Base-by-base conservation (phyloP, 1,284 basidiomycete species). In the Pseudozyma tsukubaensis region DNA sequence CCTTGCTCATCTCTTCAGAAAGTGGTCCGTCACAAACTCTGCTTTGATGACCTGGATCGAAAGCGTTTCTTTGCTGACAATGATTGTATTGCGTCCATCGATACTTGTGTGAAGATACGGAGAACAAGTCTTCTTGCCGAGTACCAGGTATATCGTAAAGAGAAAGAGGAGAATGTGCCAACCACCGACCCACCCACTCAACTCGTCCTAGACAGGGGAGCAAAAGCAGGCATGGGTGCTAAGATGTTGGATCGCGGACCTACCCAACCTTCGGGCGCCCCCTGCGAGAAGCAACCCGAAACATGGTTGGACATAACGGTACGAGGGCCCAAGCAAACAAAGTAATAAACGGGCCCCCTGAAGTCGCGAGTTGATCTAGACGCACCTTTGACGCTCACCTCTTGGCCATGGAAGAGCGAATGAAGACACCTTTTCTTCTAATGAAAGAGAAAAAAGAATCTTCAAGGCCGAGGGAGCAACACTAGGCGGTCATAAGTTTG, bases 211-310 rank as follows among this genome's bases (percentile, higher is more conserved):
- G 24, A 29, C 50, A 13, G 50, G 45, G 54, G 37, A 53, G 49
- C 45, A 37, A 51, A 21, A 59, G 57, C 40, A 59, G 68, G 71
- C 40, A 68, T 32, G 71, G 71, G 71, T 73, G 50, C 71, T 65
- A 47, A 73, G 71, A 73, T 42, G 65, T 73, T 73, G 71, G 71
- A 63, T 68, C 71, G 71, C 71, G 71, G 71, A 68, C 71, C 64
- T 57, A 43, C 36, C 59, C 37, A 47, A 47, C 16, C 56, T 49
- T 21, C 49, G 44, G 12, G n/a, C 65, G 61, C 50, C 39, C 71
- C 65, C 71, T 73, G 65, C 64, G 67, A 51, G 59, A 44, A 52
- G 49, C 59, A 50, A 50, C 48, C 44, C 53, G 49, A 42, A 59
- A 48, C 37, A 40, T 16, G 42, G 42, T 54, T 45, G 40, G 45